Percentiles rank a stretch among this genome's conserved stretches.
These are phyloP conservation scores for Blastobotrys apis DNA, from an alignment of 1,139 yeast species.

Conservation along the genomic window DNA sequence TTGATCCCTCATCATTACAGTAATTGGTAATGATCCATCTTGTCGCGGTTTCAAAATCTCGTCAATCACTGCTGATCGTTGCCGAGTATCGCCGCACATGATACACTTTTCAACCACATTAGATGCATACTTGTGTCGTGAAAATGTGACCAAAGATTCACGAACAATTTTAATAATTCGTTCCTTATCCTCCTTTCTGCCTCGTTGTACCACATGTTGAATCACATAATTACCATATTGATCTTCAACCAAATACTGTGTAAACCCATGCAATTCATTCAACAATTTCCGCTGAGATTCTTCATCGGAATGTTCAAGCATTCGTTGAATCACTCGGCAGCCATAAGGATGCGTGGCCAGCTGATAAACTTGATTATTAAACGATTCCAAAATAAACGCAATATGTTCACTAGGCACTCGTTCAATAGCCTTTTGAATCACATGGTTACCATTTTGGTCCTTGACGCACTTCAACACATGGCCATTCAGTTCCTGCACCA, in stretches of 20 bases:
- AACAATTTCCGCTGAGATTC: conserved; percentile 58
- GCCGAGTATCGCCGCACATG: conserved; percentile 59
- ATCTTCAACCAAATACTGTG: conserved; percentile 80
- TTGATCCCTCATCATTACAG: conserved; percentile 92
- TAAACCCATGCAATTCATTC: conserved; percentile 65
- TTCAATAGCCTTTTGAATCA: conserved; percentile 92
- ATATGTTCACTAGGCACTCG: conserved; percentile 69
- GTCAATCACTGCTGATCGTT: conserved; percentile 58
- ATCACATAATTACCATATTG: conserved; percentile 97
- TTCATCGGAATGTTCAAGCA: conserved; percentile 67
- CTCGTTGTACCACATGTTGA: conserved; percentile 88
- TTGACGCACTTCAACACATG: conserved; percentile 76
- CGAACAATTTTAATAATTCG: conserved; percentile 48
- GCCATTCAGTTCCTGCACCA: conserved; percentile 68
- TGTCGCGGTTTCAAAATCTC: conserved; percentile 50
- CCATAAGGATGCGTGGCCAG: conserved; percentile 96
- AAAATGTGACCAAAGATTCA: conserved; percentile 67
- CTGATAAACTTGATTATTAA: conserved; percentile 77
- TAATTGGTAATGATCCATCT: conserved; percentile 35
- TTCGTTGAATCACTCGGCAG: conserved; percentile 90
- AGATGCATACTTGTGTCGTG: conserved; percentile 95
- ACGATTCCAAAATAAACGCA: conserved; percentile 66
- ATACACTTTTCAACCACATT: conserved; percentile 96
- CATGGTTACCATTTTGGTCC: conserved; percentile 98
- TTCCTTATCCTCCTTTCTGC: conserved; percentile 51